These are phyloP conservation scores for Pezicula carpinea DNA, from an alignment of 2,329 filamentous ascomycete genomes.

Conservation along the genomic window DNA sequence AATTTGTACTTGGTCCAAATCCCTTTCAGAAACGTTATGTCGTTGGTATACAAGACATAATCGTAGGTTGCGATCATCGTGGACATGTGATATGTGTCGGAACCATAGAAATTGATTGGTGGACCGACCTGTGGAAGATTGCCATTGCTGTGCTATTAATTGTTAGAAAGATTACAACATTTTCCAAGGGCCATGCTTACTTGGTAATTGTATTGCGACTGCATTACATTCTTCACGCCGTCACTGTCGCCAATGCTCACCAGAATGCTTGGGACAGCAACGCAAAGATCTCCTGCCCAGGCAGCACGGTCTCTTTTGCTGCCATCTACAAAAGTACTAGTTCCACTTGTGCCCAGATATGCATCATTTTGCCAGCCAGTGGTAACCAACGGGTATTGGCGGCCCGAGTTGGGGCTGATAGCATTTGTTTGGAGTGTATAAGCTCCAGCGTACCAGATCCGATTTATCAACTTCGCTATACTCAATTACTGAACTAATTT, in stretches of 20 bases:
- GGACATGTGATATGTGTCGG: slow-evolving; percentile 54
- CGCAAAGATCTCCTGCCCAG: slow-evolving; percentile 58
- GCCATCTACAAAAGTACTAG: slow-evolving; percentile 41
- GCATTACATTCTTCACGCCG: slow-evolving; percentile 44
- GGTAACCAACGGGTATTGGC: slow-evolving; percentile 24
- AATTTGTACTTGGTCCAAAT: slow-evolving; percentile 45
- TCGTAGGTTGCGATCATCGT: slow-evolving; percentile 54
- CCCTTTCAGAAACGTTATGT: slow-evolving; percentile 39
- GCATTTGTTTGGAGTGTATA: slow-evolving; percentile 35
- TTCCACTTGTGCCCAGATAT: slow-evolving; percentile 26
- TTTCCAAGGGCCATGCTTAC: slow-evolving; percentile 1
- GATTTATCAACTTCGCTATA: slow-evolving; percentile 34
- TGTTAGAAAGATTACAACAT: slow-evolving; percentile 1
- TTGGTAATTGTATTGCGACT: slow-evolving; percentile 37
- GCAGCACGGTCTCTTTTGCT: slow-evolving; percentile 55
- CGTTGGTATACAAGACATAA: slow-evolving; percentile 51
- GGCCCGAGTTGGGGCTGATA: slow-evolving; percentile 26
- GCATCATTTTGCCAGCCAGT: slow-evolving; percentile 34
- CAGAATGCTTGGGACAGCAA: slow-evolving; percentile 48
- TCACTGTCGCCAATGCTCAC: slow-evolving; percentile 50
- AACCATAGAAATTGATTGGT: slow-evolving; percentile 33
- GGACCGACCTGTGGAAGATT: slow-evolving; percentile 45
- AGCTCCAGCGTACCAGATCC: slow-evolving; percentile 47
- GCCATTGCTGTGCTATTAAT: slow-evolving; percentile 30
- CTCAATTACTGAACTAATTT: too few relatives aligned